phyloP scores from a whole-genome alignment of 352 stramenopile species.

The Pythium aquatile region DNA sequence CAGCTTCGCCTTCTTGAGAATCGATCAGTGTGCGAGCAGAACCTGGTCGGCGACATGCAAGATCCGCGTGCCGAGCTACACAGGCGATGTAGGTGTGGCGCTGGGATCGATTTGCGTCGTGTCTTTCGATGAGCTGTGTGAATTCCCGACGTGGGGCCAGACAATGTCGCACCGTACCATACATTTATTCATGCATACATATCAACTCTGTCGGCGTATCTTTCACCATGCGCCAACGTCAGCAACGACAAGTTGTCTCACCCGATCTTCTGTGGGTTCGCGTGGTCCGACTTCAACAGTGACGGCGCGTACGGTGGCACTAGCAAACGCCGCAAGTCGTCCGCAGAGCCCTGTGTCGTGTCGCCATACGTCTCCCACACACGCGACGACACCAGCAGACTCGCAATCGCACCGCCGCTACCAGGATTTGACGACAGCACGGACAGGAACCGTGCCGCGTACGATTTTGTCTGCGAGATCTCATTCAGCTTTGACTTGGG shows the following conservation, averaged over 20 bases:
- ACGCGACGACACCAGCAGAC: conserved; percentile 69
- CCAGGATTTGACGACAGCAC: conserved; percentile 83
- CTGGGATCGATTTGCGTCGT: too few species aligned
- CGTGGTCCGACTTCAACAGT: conserved; percentile 75
- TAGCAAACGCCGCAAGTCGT: conserved; percentile 76
- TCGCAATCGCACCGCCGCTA: conserved; percentile 80
- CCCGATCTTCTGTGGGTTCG: conserved; percentile 86
- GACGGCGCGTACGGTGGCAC: conserved; percentile 68
- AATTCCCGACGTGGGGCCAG: too few species aligned
- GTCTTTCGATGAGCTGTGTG: too few species aligned
- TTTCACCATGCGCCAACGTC: not conserved
- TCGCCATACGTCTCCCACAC: conserved; percentile 85
- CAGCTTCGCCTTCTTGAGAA: conserved; percentile 26
- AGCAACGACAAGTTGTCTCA: conserved; percentile 14
- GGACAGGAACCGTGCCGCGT: conserved; percentile 77
- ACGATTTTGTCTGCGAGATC: conserved; percentile 79
- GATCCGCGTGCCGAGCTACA: too few species aligned
- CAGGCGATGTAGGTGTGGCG: too few species aligned
- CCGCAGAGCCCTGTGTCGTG: conserved; percentile 73
- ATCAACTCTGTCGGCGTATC: not conserved
- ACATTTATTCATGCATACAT: not conserved
- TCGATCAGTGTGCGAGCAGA: conserved; percentile 33
- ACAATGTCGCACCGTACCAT: not conserved
- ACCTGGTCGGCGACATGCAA: conserved; percentile 30
- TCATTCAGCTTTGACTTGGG: conserved; percentile 81